A percentile compares a stretch with the other conserved stretches of the same genome.
Conservation (phyloP, 306 rosid genomes). For the Inga leiocalycina region DNA sequence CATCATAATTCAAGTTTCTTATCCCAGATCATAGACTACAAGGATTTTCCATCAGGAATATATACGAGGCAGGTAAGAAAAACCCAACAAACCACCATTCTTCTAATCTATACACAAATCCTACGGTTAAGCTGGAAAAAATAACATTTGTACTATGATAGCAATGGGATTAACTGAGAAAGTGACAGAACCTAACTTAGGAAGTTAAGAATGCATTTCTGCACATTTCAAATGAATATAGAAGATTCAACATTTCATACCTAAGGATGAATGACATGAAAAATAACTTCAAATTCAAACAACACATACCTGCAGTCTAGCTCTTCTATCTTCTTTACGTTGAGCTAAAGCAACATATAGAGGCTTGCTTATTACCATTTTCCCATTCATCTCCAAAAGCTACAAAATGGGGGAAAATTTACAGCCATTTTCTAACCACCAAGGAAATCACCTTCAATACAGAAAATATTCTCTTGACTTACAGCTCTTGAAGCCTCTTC, state of each 20-base stretch:
- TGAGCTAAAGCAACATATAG: conserved; percentile 97
- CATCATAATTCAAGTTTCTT: neutral
- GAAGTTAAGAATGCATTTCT: neutral
- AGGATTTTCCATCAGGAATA: neutral
- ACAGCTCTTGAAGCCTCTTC: conserved; percentile 99
- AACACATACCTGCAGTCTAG: conserved; percentile 84
- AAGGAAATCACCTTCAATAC: neutral
- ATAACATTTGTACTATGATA: neutral
- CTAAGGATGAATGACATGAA: neutral
- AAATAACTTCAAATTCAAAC: conserved; percentile 2
- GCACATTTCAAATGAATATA: neutral
- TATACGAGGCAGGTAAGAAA: neutral
- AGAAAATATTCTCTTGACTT: conserved; percentile 41
- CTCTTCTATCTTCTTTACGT: conserved; percentile 97
- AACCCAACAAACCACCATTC: neutral
- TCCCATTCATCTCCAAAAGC: conserved; percentile 95
- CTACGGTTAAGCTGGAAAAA: neutral
- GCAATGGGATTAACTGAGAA: neutral
- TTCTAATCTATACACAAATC: conserved; percentile 5
- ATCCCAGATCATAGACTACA: conserved; percentile 2
- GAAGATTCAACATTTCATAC: neutral
- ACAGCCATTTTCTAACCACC: neutral
- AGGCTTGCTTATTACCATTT: conserved; percentile 90
- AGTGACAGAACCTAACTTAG: neutral
- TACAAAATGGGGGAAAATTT: conserved; percentile 25